A percentile compares a stretch with the other conserved stretches of the same genome.
These are phyloP conservation scores for Blastobotrys capitulatus DNA, from an alignment of 1,139 yeast genomes.

Conservation along the genomic window DNA sequence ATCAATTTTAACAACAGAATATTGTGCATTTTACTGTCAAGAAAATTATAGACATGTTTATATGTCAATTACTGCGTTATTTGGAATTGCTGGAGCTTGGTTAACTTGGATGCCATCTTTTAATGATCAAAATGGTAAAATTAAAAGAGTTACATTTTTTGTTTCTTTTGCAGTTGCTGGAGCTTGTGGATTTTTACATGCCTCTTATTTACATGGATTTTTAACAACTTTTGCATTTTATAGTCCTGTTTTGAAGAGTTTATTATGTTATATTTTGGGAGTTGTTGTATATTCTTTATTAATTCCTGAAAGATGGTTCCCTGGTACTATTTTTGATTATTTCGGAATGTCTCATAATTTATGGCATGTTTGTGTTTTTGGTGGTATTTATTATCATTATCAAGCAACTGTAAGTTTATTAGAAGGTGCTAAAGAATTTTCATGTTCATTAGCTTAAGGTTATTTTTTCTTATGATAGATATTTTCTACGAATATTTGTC, in stretches of 20 bases:
- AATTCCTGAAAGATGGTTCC: conserved; percentile 78
- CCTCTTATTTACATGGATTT: conserved; percentile 54
- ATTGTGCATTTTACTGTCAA: conserved; percentile 64
- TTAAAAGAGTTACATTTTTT: conserved; percentile 77
- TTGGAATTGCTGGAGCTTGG: conserved; percentile 67
- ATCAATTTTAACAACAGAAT: conserved; percentile 83
- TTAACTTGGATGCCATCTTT: conserved; percentile 90
- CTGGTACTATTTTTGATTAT: conserved; percentile 51
- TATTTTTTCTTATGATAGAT: not conserved
- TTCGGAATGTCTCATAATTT: conserved; percentile 90
- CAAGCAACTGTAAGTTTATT: conserved; percentile 69
- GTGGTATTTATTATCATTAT: conserved; percentile 86
- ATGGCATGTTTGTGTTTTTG: conserved; percentile 89
- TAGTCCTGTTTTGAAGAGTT: conserved; percentile 58
- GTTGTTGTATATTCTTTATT: conserved; percentile 84
- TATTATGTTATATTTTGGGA: conserved; percentile 72
- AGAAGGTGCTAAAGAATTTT: conserved; percentile 33
- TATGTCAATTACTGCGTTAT: conserved; percentile 53
- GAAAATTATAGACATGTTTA: conserved; percentile 46
- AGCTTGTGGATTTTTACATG: conserved; percentile 53
- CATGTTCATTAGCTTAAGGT: conserved; percentile 17
- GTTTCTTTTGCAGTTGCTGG: conserved; percentile 77
- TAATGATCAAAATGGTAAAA: conserved; percentile 80
- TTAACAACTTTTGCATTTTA: conserved; percentile 47
- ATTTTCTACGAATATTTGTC: not conserved